These are phyloP conservation scores for Tausonia pullulans DNA, from an alignment of 1,284 basidiomycete genomes.

Conservation along the genomic window DNA sequence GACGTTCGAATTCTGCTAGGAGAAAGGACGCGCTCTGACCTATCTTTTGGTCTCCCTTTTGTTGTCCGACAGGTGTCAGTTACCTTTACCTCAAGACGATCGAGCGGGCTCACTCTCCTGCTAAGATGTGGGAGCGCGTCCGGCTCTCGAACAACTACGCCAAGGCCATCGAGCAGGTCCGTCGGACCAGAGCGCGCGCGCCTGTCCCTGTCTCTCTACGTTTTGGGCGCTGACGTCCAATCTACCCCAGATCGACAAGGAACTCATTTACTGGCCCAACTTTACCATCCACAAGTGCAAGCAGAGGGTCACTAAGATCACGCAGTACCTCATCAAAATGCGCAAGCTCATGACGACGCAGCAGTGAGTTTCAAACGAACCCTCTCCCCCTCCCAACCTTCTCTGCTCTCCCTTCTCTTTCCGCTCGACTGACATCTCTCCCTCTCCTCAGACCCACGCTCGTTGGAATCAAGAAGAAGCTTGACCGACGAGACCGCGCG, in stretches of 20 bases:
- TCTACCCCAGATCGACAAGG: slow-evolving; percentile 67
- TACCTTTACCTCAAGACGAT: slow-evolving; percentile 99
- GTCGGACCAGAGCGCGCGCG: slow-evolving; percentile 17
- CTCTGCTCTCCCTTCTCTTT: not conserved
- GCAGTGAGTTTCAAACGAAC: slow-evolving; percentile 49
- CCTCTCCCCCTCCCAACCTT: slow-evolving; percentile 1
- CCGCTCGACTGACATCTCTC: not conserved
- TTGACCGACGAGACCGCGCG: slow-evolving; percentile 84
- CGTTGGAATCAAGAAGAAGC: slow-evolving; percentile 92
- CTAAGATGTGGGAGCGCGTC: slow-evolving; percentile 94
- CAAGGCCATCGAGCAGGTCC: slow-evolving; percentile 83
- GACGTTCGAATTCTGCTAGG: not conserved
- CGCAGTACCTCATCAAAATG: slow-evolving; percentile 98
- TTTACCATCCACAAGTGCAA: slow-evolving; percentile 98
- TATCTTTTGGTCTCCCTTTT: not conserved
- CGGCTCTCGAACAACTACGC: slow-evolving; percentile 88
- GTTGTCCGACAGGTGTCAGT: slow-evolving; percentile 51
- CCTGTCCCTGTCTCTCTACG: not conserved
- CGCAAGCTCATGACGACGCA: slow-evolving; percentile 76
- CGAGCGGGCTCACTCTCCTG: slow-evolving; percentile 89
- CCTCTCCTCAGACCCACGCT: slow-evolving; percentile 68
- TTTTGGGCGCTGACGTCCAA: not conserved
- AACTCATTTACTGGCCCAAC: slow-evolving; percentile 95
- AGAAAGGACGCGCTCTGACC: not conserved
- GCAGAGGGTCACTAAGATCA: slow-evolving; percentile 97